A percentile compares a stretch with the other conserved stretches of the same genome.
These are phyloP conservation scores for Marchantia polymorpha DNA, from an alignment of 225 moss, liverwort and hornwort genomes.

Conservation along the genomic window DNA sequence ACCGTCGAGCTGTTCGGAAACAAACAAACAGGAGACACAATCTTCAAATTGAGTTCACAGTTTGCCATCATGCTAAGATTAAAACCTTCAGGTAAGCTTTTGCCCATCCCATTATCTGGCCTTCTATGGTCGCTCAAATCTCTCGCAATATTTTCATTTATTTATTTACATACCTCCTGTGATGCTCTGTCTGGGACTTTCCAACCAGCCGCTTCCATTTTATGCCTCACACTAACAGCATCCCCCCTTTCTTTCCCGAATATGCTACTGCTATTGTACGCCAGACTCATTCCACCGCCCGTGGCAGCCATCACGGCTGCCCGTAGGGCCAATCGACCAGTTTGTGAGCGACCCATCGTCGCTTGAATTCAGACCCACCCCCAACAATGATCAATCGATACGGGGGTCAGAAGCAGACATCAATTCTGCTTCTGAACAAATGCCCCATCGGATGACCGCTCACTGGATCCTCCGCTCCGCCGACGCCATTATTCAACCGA, in stretches of 20 bases:
- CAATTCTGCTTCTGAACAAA: constrained; percentile 9
- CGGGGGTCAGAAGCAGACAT: constrained; percentile 2
- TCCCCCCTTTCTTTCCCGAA: constrained; percentile 36
- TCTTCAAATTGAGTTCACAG: neutral
- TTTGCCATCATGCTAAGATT: neutral
- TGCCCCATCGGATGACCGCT: neutral
- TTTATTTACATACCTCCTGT: constrained; percentile 62
- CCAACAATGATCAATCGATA: constrained; percentile 5
- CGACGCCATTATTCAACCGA: neutral
- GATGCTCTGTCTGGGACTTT: constrained; percentile 62
- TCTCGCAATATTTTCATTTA: neutral
- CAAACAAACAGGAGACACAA: neutral
- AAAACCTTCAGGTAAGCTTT: too few relatives aligned
- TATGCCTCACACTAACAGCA: constrained; percentile 37
- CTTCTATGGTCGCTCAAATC: neutral
- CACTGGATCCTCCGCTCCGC: neutral
- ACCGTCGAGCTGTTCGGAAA: neutral
- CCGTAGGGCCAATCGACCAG: constrained; percentile 33
- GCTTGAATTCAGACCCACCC: constrained; percentile 9
- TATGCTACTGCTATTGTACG: constrained; percentile 39
- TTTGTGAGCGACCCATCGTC: constrained; percentile 25
- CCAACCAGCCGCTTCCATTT: constrained; percentile 67
- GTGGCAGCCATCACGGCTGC: constrained; percentile 34
- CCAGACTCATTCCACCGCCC: constrained; percentile 35
- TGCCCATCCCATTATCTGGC: neutral